These are phyloP conservation scores for Russula sp. DNA, from an alignment of 768 basidiomycete species.

Conservation along the genomic window DNA sequence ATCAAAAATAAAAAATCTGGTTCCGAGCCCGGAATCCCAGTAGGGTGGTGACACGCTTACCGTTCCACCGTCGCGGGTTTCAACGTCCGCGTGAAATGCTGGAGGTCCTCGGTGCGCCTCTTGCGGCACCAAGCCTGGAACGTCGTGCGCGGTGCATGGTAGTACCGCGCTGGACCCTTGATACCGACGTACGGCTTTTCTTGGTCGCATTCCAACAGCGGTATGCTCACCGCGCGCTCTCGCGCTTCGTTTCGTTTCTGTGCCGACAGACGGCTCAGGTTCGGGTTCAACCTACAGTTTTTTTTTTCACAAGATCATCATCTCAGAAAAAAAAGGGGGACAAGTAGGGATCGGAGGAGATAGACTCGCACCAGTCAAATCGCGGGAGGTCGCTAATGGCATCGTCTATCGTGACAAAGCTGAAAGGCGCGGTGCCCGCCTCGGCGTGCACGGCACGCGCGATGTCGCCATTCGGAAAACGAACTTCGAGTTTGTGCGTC, in stretches of 20 bases:
- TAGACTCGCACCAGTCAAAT: constrained; percentile 58
- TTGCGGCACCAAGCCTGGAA: constrained; percentile 44
- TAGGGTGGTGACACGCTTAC: constrained; percentile 29
- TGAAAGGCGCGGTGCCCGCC: constrained; percentile 42
- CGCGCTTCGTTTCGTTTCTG: constrained; percentile 14
- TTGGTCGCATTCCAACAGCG: constrained; percentile 34
- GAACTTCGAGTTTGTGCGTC: constrained; percentile 42
- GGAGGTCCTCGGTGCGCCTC: constrained; percentile 43
- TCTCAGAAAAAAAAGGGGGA: constrained; percentile 3
- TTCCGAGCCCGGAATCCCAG: not conserved
- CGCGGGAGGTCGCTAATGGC: constrained; percentile 65
- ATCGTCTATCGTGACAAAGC: constrained; percentile 54
- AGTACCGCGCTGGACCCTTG: constrained; percentile 28
- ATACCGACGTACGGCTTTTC: constrained; percentile 31
- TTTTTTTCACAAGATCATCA: not conserved
- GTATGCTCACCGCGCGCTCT: constrained; percentile 3
- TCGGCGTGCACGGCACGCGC: constrained; percentile 40
- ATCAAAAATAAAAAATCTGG: not conserved
- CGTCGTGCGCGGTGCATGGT: constrained; percentile 30
- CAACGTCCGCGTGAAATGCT: constrained; percentile 59
- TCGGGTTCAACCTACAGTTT: constrained; percentile 20
- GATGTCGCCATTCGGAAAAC: constrained; percentile 35
- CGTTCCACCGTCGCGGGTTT: constrained; percentile 47
- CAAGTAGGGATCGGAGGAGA: not conserved
- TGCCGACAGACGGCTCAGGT: constrained; percentile 25